phyloP scores from a whole-genome alignment of 305 asterid genomes.

The Monarda citriodora region DNA sequence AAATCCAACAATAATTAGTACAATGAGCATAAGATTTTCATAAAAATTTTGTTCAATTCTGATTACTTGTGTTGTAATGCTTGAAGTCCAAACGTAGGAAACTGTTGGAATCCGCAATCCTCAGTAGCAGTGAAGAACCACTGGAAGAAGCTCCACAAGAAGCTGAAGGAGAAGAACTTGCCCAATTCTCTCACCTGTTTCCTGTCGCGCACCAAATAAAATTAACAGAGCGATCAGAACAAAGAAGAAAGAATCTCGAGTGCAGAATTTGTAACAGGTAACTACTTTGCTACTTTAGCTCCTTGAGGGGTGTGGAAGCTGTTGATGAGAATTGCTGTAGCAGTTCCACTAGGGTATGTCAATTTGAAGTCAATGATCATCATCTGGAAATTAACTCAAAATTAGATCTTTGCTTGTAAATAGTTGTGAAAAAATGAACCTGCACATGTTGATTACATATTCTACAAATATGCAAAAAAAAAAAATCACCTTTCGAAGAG shows the following conservation, averaged over 20 bases:
- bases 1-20: not conserved
- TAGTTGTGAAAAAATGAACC: too few species aligned
- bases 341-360: slow-evolving; percentile 43
- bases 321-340: slow-evolving; percentile 38
- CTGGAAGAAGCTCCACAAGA: slow-evolving; percentile 39
- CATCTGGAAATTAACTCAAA: not conserved
- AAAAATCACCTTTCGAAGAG: slow-evolving; percentile 22
- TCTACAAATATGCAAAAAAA: not conserved
- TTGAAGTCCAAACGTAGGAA: slow-evolving; percentile 47
- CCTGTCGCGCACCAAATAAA: slow-evolving; percentile 10
- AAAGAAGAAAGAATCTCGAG: not conserved
- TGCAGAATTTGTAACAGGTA: not conserved
- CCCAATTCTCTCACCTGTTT: slow-evolving; percentile 30
- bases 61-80: slow-evolving; percentile 33
- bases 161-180: slow-evolving; percentile 21
- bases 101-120: slow-evolving; percentile 35
- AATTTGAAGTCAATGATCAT: slow-evolving; percentile 20
- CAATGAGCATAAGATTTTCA: not conserved
- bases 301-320: slow-evolving; percentile 44
- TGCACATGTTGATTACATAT: too few species aligned
- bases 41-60: not conserved
- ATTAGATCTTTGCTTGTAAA: too few species aligned
- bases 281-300: slow-evolving; percentile 25
- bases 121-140: slow-evolving; percentile 44
- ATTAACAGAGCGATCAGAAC: not conserved